Evolutionary conservation across 2,329 filamentous ascomycete species (phyloP), one percentile per base, ranked within the genome.

Genomic region (Penicillium hesseltinei): DNA sequence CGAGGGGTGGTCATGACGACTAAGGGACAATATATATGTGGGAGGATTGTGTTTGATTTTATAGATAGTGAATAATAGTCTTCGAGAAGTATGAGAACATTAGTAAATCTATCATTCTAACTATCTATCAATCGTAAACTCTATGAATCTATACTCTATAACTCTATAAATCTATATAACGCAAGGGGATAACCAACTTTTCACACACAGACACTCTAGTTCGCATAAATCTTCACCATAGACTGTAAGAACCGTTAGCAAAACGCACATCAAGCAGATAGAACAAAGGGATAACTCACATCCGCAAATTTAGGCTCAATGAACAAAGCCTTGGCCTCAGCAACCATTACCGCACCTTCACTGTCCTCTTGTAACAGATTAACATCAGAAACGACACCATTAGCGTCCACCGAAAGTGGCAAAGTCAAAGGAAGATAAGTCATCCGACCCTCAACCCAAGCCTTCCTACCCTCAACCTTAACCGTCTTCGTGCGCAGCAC

Each of bases 251-350:
- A 21, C 27, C 39, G 27, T 62, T 53, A 62, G 56, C 21, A 15
- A n/a, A 29, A 21, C 4, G 2, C 27, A 3, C 7, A 7, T 9
- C 25, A 40, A 5, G 4, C 2, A 19, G 8, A 42, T 19, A 42
- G 13, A 52, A 13, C n/a, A 42, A 44, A 19, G 15, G 45, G 15
- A 39, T 6, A 44, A 53, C 71, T 63, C 60, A 73, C 70, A 57
- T 70, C 65, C 2, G 70, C 71, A 65, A 73, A 74, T 62, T 69
- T 74, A 2, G 73, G 73, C 62, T 75, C 71, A 36, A 75, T 58
- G 62, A 75, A 75, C 65, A 75, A 68, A 39, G 72, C 72, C 59
- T 64, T 72, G n/a, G 65, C 71, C 62, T 75, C 71, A 13, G 71
- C 68, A 51, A 73, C 70, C 63, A 72, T 63, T 27, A 69, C 64